A percentile compares a stretch with the other conserved stretches of the same genome.
Conservation (phyloP, 2,329 filamentous ascomycete species). For the Lasiodiplodia gonubiensis region DNA sequence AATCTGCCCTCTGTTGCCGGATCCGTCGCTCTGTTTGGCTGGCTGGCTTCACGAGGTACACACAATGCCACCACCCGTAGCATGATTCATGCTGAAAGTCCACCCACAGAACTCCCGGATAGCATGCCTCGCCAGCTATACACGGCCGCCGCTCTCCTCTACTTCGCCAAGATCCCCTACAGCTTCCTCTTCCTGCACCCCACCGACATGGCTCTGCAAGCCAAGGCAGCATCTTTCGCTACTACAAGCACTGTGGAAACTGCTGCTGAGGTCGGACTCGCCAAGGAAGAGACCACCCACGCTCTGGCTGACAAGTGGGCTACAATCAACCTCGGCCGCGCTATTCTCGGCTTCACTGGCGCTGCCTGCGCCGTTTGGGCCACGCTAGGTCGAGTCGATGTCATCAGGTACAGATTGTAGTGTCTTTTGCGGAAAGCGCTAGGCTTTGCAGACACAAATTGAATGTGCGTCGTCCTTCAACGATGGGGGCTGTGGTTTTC, state of each 20-base stretch:
- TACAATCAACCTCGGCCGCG: slow-evolving; percentile 57
- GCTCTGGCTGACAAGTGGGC: slow-evolving; percentile 63
- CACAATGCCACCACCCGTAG: not conserved
- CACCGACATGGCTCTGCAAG: slow-evolving; percentile 57
- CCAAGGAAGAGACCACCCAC: slow-evolving; percentile 54
- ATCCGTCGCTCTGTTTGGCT: slow-evolving; percentile 48
- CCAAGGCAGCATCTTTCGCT: slow-evolving; percentile 45
- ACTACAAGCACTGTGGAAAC: slow-evolving; percentile 44
- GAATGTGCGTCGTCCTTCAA: not conserved
- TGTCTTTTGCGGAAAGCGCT: not conserved
- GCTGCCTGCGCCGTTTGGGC: slow-evolving; percentile 36
- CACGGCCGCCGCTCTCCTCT: slow-evolving; percentile 53
- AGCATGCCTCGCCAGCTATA: slow-evolving; percentile 52
- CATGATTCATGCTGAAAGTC: not conserved
- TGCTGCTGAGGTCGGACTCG: slow-evolving; percentile 45
- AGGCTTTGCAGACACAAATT: not conserved
- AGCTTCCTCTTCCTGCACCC: slow-evolving; percentile 54
- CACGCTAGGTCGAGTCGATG: slow-evolving; percentile 32
- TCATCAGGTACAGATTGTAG: slow-evolving; percentile 21
- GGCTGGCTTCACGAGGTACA: slow-evolving; percentile 53
- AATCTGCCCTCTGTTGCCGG: slow-evolving; percentile 42
- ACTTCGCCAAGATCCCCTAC: slow-evolving; percentile 57
- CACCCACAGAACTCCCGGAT: slow-evolving; percentile 35
- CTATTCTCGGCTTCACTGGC: slow-evolving; percentile 39
- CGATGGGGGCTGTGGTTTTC: not conserved